Percentiles rank a stretch among this genome's conserved stretches.
Conservation (phyloP, 1,139 yeast genomes). For the Taphrina communis region DNA sequence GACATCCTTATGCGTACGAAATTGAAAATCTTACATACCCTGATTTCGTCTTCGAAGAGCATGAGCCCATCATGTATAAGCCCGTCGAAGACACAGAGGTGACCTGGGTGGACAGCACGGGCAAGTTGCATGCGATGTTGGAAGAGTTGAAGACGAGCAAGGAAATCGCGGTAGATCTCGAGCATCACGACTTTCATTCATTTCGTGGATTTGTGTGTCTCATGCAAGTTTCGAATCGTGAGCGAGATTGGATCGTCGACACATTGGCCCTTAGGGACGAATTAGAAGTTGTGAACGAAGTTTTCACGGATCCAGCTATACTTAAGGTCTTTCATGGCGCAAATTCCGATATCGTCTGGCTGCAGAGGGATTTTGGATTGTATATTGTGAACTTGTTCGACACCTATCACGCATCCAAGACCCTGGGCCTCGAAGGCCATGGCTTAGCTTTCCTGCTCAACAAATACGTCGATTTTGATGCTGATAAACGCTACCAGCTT, state of each 20-base stretch:
- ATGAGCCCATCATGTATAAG: conserved; percentile 62
- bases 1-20: conserved; percentile 84
- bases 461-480: conserved; percentile 77
- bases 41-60: conserved; percentile 56
- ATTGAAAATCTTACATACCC: conserved; percentile 77
- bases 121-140: conserved; percentile 62
- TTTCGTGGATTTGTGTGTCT: conserved; percentile 89
- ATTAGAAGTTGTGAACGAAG: conserved; percentile 66
- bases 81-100: conserved; percentile 74
- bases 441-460: conserved; percentile 86
- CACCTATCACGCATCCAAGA: conserved; percentile 86
- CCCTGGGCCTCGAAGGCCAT: conserved; percentile 76
- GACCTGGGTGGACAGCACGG: conserved; percentile 71
- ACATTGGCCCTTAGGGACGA: conserved; percentile 77
- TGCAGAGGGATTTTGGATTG: conserved; percentile 92
- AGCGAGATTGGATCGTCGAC: conserved; percentile 83
- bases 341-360: conserved; percentile 94
- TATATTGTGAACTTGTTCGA: conserved; percentile 90
- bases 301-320: conserved; percentile 79
- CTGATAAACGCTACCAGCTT: conserved; percentile 91
- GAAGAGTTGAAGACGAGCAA: conserved; percentile 58
- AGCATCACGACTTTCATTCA: conserved; percentile 91
- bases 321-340: conserved; percentile 96
- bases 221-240: conserved; percentile 88
- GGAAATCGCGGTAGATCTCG: conserved; percentile 93